Percentiles rank a stretch among this genome's conserved stretches.
Evolutionary conservation across 306 rosid species (phyloP).

Genomic region (Echinosophora koreensis): DNA sequence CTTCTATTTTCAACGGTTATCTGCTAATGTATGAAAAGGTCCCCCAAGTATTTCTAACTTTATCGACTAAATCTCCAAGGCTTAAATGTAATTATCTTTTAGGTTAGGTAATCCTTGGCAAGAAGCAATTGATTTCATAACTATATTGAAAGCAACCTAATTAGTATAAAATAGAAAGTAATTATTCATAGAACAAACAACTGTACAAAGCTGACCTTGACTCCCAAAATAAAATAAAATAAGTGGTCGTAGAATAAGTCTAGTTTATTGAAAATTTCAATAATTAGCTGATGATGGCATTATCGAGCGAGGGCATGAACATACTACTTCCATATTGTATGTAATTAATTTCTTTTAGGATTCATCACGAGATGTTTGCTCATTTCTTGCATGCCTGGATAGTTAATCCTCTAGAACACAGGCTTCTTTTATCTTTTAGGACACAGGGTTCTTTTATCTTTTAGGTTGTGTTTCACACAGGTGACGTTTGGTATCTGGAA

Average conservation of each 20-base stretch:
- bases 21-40: conserved; percentile 1
- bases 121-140: not conserved
- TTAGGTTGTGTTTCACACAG: too few species aligned
- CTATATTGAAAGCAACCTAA: not conserved
- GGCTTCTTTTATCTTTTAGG: not conserved
- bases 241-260: not conserved
- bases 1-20: not conserved
- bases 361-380: conserved; percentile 31
- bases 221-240: too few species aligned
- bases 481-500: too few species aligned
- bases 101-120: not conserved
- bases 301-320: not conserved
- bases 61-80: conserved; percentile 18
- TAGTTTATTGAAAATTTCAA: not conserved
- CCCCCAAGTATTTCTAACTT: not conserved
- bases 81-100: not conserved
- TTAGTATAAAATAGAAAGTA: not conserved
- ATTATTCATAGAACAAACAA: not conserved
- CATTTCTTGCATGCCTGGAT: not conserved
- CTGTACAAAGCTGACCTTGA: conserved; percentile 1
- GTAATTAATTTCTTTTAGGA: not conserved
- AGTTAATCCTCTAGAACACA: not conserved
- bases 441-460: too few species aligned
- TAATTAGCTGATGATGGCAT: not conserved
- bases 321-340: not conserved